Percentiles rank a stretch among this genome's conserved stretches.
Evolutionary conservation across 1,139 yeast genomes (phyloP).

Genomic region (Candida mesenterica): DNA sequence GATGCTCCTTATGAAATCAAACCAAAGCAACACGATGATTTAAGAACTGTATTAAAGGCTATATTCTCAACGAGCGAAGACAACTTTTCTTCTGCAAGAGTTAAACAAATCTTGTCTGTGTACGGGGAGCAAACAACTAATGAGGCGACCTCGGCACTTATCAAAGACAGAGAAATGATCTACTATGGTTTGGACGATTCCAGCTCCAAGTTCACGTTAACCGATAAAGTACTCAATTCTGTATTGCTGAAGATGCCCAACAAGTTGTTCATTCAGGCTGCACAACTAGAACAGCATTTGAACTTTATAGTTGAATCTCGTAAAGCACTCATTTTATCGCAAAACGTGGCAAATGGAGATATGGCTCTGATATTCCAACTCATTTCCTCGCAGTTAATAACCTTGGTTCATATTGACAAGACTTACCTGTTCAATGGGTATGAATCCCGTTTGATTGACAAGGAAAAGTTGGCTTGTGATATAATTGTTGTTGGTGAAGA

Average conservation of each 20-base stretch:
- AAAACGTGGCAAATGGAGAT: constrained; percentile 56
- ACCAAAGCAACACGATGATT: constrained; percentile 27
- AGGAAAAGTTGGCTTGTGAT: constrained; percentile 62
- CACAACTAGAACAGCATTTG: constrained; percentile 41
- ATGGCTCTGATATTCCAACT: constrained; percentile 54
- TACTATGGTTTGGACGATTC: constrained; percentile 46
- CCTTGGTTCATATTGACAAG: constrained; percentile 54
- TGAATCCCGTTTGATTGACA: constrained; percentile 61
- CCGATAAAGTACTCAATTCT: constrained; percentile 52
- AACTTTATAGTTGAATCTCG: constrained; percentile 34
- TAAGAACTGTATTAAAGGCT: constrained; percentile 50
- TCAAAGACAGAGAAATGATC: constrained; percentile 52
- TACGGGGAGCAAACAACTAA: constrained; percentile 47
- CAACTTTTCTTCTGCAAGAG: constrained; percentile 43
- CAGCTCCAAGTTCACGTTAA: constrained; percentile 51
- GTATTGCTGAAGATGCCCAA: constrained; percentile 41
- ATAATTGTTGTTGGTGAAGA: constrained; percentile 31
- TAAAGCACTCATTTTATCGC: constrained; percentile 58
- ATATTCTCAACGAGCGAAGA: constrained; percentile 57
- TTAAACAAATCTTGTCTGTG: constrained; percentile 40
- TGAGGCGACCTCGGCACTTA: constrained; percentile 51
- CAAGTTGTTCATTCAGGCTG: constrained; percentile 45
- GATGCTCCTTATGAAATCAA: constrained; percentile 14
- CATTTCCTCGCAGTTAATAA: constrained; percentile 35
- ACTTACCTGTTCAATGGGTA: constrained; percentile 52